Conservation (phyloP, 345 rosid genomes). For the Euphorbia tirucalli region DNA sequence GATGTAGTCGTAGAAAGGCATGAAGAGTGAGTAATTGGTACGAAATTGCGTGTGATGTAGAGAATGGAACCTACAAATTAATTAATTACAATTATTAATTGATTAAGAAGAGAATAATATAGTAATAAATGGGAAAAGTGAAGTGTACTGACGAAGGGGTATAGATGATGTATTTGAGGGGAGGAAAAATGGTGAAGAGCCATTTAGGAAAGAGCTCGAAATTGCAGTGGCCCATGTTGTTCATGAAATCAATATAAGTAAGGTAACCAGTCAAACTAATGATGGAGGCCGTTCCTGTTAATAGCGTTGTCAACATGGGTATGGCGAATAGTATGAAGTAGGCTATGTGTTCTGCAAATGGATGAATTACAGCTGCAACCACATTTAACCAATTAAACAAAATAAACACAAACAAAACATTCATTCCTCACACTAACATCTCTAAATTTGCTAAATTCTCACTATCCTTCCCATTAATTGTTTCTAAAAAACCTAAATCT, state of each 20-base stretch:
- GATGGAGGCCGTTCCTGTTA: slow-evolving; percentile 36
- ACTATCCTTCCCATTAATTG: no score
- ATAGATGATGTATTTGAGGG: slow-evolving; percentile 68
- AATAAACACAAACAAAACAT: no score
- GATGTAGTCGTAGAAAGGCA: slow-evolving; percentile 27
- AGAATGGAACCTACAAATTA: slow-evolving; percentile 25
- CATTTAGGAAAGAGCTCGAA: slow-evolving; percentile 62
- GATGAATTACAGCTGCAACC: slow-evolving; percentile 74
- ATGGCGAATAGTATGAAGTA: slow-evolving; percentile 51
- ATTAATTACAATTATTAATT: no score
- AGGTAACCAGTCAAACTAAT: slow-evolving; percentile 27
- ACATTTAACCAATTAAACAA: no score
- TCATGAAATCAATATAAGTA: slow-evolving; percentile 66
- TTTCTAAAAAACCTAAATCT: no score
- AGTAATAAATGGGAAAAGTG: neutral
- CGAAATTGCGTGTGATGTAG: slow-evolving; percentile 35
- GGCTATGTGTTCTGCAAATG: slow-evolving; percentile 62
- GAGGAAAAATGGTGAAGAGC: slow-evolving; percentile 58
- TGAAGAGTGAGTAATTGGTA: slow-evolving; percentile 28
- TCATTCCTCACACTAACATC: no score
- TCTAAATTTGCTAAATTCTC: no score
- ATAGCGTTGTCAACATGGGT: slow-evolving; percentile 31
- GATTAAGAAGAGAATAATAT: no score
- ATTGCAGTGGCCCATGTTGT: slow-evolving; percentile 89
- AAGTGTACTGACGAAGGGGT: slow-evolving; percentile 55